A percentile compares a stretch with the other conserved stretches of the same genome.
Evolutionary conservation across 164 flowering plant genomes (phyloP).

Genomic region (Malania oleifera): DNA sequence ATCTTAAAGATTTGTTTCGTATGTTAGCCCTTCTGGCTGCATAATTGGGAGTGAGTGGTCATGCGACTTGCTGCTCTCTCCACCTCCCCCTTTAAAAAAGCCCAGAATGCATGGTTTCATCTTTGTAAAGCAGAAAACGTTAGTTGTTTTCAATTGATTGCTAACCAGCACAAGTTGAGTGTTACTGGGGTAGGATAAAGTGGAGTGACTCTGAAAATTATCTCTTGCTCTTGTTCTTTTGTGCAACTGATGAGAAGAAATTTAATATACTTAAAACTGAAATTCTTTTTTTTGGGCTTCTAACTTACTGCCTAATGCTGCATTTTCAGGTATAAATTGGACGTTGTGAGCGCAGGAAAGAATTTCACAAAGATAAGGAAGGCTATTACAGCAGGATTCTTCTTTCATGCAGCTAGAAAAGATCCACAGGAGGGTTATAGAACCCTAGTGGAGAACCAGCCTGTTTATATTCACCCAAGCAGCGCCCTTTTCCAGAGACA

Average conservation of each 20-base stretch:
- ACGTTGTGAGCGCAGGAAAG: conserved; percentile 74
- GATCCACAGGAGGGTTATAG: conserved; percentile 88
- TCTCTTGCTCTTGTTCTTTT: neutral
- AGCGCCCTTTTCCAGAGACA: conserved; percentile 86
- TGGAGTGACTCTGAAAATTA: too few species aligned
- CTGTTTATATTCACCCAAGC: conserved; percentile 85
- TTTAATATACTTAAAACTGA: too few species aligned
- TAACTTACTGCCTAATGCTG: neutral
- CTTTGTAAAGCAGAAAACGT: too few species aligned
- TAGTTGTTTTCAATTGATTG: too few species aligned
- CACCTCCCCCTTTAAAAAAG: too few species aligned
- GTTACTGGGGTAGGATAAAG: too few species aligned
- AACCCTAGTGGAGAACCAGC: conserved; percentile 85
- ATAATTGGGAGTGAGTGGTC: too few species aligned
- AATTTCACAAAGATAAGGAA: conserved; percentile 74
- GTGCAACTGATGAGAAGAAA: neutral
- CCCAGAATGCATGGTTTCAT: too few species aligned
- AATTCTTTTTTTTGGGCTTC: too few species aligned
- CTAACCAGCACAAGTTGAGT: neutral
- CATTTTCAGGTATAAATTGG: conserved; percentile 67
- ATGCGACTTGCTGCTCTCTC: too few species aligned
- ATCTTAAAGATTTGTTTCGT: too few species aligned
- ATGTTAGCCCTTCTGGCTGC: too few species aligned
- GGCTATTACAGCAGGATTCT: conserved; percentile 84
- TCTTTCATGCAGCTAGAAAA: conserved; percentile 80